Conservation (phyloP, 2,329 filamentous ascomycete species). For the Pyrenophora graminea region DNA sequence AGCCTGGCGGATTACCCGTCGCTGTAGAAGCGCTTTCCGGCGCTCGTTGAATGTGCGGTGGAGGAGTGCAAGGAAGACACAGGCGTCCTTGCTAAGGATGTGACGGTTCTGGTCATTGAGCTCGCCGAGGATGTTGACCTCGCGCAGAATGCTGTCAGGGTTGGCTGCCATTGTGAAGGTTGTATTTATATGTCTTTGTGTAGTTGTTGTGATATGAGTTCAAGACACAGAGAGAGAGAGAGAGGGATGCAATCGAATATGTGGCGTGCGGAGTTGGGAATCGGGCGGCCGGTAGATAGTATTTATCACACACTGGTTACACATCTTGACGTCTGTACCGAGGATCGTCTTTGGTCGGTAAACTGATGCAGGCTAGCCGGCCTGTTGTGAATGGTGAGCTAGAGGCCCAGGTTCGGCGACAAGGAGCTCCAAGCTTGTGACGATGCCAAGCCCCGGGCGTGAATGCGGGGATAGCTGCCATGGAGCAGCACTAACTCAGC, state of each 20-base stretch:
- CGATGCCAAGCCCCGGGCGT: constrained; percentile 35
- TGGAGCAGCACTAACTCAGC: constrained; percentile 5
- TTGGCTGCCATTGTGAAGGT: constrained; percentile 52
- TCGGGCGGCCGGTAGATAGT: constrained; percentile 30
- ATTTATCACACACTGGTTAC: constrained; percentile 41
- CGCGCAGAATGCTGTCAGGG: constrained; percentile 75
- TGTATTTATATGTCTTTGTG: constrained; percentile 6
- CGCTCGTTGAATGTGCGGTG: constrained; percentile 92
- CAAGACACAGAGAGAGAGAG: constrained; percentile 5
- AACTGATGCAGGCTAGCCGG: constrained; percentile 35
- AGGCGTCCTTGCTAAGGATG: constrained; percentile 88
- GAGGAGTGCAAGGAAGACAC: constrained; percentile 89
- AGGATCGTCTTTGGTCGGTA: constrained; percentile 36
- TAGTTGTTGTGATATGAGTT: constrained; percentile 11
- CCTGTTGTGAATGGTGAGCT: constrained; percentile 36
- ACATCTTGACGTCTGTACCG: constrained; percentile 37
- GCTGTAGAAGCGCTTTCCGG: constrained; percentile 85
- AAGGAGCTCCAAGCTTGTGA: constrained; percentile 43
- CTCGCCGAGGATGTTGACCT: constrained; percentile 81
- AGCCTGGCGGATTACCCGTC: constrained; percentile 82
- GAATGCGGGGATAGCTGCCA: constrained; percentile 29
- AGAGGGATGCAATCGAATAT: constrained; percentile 33
- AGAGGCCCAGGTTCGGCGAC: constrained; percentile 32
- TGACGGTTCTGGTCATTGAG: constrained; percentile 80
- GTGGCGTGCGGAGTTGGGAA: constrained; percentile 27